A percentile compares a stretch with the other conserved stretches of the same genome.
Evolutionary conservation across 306 rosid species (phyloP).

Genomic region (Cucurbita argyrosperma): DNA sequence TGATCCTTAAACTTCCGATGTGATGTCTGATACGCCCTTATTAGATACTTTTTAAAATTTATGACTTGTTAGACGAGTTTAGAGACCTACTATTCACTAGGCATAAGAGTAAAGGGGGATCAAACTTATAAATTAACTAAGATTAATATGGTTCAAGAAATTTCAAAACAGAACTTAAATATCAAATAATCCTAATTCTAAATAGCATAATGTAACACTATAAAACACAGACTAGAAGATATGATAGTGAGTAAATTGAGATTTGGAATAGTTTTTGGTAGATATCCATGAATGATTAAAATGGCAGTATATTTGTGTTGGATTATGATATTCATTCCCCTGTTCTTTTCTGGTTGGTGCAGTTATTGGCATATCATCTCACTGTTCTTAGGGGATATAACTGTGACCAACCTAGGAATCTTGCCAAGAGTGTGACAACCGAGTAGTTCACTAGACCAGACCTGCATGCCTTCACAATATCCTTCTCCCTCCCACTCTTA

Average conservation of each 20-base stretch:
- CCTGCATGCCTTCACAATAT: neutral
- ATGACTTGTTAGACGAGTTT: neutral
- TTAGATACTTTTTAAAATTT: neutral
- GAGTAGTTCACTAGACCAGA: conserved; percentile 15
- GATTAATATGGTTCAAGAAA: too few species aligned
- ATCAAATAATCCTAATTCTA: neutral
- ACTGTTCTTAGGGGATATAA: conserved; percentile 86
- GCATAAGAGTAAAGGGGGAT: too few species aligned
- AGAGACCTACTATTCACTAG: neutral
- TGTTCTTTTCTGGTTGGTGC: conserved; percentile 15
- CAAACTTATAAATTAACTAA: too few species aligned
- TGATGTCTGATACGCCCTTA: neutral
- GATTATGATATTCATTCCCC: neutral
- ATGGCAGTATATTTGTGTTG: neutral
- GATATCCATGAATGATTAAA: neutral
- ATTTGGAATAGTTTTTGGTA: neutral
- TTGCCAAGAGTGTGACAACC: conserved; percentile 95
- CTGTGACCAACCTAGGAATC: conserved; percentile 97
- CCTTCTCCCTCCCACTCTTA: neutral
- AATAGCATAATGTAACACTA: neutral
- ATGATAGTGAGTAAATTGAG: neutral
- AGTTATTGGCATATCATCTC: conserved; percentile 96
- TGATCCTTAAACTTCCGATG: neutral
- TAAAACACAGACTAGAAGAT: too few species aligned
- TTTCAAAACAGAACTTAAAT: neutral